phyloP scores from a whole-genome alignment of 805 yeast genomes.

The Kuraishia ogatae region DNA sequence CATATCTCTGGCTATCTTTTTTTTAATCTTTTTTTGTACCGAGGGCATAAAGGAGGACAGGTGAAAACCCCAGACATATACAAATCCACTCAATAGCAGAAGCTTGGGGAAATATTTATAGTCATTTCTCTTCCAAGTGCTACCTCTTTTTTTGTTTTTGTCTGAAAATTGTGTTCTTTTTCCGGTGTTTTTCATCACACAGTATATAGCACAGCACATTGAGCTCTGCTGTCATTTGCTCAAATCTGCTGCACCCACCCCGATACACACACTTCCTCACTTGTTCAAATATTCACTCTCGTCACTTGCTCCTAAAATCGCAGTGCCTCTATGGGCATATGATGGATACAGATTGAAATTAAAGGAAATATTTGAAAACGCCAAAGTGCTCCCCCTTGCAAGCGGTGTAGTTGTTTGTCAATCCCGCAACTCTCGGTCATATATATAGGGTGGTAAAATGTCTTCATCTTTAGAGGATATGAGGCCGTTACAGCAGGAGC shows the following conservation, averaged over 20 bases:
- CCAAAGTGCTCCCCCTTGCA: neutral
- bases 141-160: too few species aligned
- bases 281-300: neutral
- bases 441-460: neutral
- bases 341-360: neutral
- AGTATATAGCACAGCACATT: neutral
- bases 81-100: neutral
- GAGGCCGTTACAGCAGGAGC: neutral
- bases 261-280: too few species aligned
- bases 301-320: neutral
- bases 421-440: neutral
- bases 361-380: too few species aligned
- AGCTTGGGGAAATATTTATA: neutral
- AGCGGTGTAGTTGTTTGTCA: neutral
- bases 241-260: neutral
- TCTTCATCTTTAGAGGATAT: neutral
- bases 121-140: neutral
- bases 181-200: neutral
- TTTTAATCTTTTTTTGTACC: neutral
- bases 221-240: neutral
- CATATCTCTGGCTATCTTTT: neutral
- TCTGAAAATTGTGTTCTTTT: neutral
- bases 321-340: neutral
- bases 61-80: neutral
- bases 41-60: neutral